Percentiles rank a stretch among this genome's conserved stretches.
Conservation (phyloP, 495 filamentous ascomycete species). For the Penicillium simplicissimum region DNA sequence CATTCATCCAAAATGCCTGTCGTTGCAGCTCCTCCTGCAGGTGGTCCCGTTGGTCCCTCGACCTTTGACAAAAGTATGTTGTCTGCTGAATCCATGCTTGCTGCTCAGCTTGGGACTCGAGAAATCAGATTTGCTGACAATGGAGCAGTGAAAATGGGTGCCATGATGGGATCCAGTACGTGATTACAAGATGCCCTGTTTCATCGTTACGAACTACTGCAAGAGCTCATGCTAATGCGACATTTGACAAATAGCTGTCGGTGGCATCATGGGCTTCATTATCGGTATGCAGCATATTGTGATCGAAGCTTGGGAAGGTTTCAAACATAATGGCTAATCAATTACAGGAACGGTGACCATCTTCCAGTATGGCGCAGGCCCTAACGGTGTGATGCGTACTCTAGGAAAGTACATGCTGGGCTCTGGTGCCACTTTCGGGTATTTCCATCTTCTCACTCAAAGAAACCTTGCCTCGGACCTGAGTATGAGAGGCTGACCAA, state of each 20-base stretch:
- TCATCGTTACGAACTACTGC: background rate
- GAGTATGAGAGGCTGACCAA: conserved; percentile 12
- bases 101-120: background rate
- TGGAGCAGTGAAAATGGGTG: conserved; percentile 88
- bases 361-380: conserved; percentile 87
- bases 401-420: conserved; percentile 96
- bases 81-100: conserved; percentile 1
- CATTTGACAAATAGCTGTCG: conserved; percentile 66
- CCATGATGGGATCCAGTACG: conserved; percentile 96
- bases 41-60: conserved; percentile 63
- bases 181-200: conserved; percentile 16
- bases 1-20: conserved; percentile 58
- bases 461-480: too few species aligned
- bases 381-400: conserved; percentile 89
- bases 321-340: conserved; percentile 12
- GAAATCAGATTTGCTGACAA: conserved; percentile 23
- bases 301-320: background rate
- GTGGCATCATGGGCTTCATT: conserved; percentile 95
- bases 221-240: conserved; percentile 16
- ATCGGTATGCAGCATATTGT: conserved; percentile 62
- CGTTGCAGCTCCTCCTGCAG: conserved; percentile 58
- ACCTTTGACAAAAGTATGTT: conserved; percentile 88
- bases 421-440: conserved; percentile 98
- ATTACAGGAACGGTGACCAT: conserved; percentile 82
- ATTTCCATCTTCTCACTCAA: conserved; percentile 27